These are phyloP conservation scores for Fragaria vesca DNA, from an alignment of 306 rosid genomes.

Conservation along the genomic window DNA sequence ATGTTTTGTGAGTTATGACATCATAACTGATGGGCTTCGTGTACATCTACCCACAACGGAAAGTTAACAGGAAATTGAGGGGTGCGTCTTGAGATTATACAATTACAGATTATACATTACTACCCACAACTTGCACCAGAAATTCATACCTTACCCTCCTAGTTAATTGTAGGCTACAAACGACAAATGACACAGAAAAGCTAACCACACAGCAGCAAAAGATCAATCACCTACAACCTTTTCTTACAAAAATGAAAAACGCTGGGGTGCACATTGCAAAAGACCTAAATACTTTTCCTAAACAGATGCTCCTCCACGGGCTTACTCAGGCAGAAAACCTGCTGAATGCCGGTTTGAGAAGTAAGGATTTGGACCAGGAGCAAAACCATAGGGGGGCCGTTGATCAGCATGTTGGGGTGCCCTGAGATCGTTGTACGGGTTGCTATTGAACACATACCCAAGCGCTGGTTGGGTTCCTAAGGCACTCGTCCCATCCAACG, in stretches of 20 bases:
- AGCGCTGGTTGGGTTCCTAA: slow-evolving; percentile 30
- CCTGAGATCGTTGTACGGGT: slow-evolving; percentile 19
- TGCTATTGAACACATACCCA: slow-evolving; percentile 22
- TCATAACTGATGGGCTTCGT: too few relatives aligned
- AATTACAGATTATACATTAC: too few relatives aligned
- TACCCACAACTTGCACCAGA: too few relatives aligned
- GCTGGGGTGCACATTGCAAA: background rate
- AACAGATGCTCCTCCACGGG: too few relatives aligned
- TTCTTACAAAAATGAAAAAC: background rate
- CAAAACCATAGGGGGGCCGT: slow-evolving; percentile 34
- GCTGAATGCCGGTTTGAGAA: slow-evolving; percentile 47
- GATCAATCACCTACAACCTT: background rate
- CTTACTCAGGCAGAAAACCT: slow-evolving; percentile 52
- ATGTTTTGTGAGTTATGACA: too few relatives aligned
- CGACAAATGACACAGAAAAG: background rate
- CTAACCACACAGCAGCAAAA: background rate
- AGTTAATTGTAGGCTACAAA: background rate
- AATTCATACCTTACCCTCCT: too few relatives aligned
- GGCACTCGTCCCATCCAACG: slow-evolving; percentile 48
- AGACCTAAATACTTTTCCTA: background rate
- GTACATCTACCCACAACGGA: too few relatives aligned
- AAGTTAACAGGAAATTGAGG: too few relatives aligned
- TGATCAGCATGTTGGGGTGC: slow-evolving; percentile 37
- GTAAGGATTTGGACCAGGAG: slow-evolving; percentile 33
- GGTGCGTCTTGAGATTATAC: too few relatives aligned